Percentiles rank a stretch among this genome's conserved stretches.
Evolutionary conservation across 768 basidiomycete genomes (phyloP).

Genomic region (Podaxis mareebaensis): DNA sequence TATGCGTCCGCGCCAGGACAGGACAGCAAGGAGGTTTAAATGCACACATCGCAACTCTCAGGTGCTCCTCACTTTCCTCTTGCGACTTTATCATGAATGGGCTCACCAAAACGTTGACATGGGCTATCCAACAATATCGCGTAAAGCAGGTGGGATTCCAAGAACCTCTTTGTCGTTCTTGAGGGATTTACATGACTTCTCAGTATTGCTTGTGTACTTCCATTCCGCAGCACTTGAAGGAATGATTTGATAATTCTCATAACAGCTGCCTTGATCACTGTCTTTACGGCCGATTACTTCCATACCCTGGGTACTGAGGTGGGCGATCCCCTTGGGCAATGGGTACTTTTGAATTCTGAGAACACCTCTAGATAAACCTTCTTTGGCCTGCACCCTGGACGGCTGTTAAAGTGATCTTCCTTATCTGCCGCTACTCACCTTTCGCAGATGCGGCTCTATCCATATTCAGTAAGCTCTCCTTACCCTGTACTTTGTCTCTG

Average conservation of each 20-base stretch:
- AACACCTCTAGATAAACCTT: neutral
- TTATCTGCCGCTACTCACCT: constrained; percentile 4
- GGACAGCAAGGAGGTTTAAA: neutral
- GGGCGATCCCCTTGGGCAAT: neutral
- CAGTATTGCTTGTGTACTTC: neutral
- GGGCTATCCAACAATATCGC: neutral
- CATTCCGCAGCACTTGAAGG: neutral
- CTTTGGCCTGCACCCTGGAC: constrained; percentile 5
- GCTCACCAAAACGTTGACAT: neutral
- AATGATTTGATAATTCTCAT: neutral
- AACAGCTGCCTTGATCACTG: neutral
- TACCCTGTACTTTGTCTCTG: too few relatives aligned
- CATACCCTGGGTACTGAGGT: neutral
- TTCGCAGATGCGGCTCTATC: neutral
- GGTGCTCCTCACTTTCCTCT: too few relatives aligned
- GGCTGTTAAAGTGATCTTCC: neutral
- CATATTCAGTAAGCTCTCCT: neutral
- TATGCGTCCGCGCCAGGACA: neutral
- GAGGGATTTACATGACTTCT: neutral
- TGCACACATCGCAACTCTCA: neutral
- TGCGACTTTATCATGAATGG: neutral
- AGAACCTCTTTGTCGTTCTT: neutral
- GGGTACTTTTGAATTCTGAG: neutral
- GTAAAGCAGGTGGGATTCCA: neutral
- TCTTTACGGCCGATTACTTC: neutral